Base-by-base conservation (phyloP, 306 rosid species). In the Malus fusca region DNA sequence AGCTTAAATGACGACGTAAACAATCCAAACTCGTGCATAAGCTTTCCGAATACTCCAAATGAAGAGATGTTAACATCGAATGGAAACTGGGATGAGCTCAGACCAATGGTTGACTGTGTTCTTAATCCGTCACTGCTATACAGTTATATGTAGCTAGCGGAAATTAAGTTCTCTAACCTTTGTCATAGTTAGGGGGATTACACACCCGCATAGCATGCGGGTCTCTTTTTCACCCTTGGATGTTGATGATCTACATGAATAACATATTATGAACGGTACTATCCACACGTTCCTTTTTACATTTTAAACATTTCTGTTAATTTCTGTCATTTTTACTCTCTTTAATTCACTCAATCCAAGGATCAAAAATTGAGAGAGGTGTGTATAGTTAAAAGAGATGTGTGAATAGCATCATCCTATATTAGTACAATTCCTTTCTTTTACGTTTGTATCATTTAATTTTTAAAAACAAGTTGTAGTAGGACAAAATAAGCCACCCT, bases 31-130 rank as follows among this genome's bases (percentile, higher is more conserved):
- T 44, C 77, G 1, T 44, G 11, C 70, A 44, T 74, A 28, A 74
- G 55, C 77, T 74, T 74, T 28, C 64, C 22, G 60, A 74, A 46
- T 15, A 4, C 8, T 44, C 61, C 58, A 1, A 74, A 62, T 28
- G 61, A 74, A 43, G 23, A 43, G 42, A 62, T 61, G 60, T 62
- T 62, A 62, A 74, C 59, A 44, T 62, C 33, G 4, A 22, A 63
- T 46, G 70, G 61, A 23, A 74, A 63, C 77, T 74, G 77, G 77
- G 77, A 74, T 30, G 77, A 74, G 61, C 70, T 74, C 28, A 74
- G 77, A 44, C 77, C 77, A 62, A 74, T 74, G 77, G 51, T 74
- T 46, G 77, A 74, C 19, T 74, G 77, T 30, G 77, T 74, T 74
- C 77, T 74, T 26, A 74, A 74, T 44, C 46, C 77, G 4, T 74